phyloP scores from a whole-genome alignment of 75 land plant species.

The Picea glauca region DNA sequence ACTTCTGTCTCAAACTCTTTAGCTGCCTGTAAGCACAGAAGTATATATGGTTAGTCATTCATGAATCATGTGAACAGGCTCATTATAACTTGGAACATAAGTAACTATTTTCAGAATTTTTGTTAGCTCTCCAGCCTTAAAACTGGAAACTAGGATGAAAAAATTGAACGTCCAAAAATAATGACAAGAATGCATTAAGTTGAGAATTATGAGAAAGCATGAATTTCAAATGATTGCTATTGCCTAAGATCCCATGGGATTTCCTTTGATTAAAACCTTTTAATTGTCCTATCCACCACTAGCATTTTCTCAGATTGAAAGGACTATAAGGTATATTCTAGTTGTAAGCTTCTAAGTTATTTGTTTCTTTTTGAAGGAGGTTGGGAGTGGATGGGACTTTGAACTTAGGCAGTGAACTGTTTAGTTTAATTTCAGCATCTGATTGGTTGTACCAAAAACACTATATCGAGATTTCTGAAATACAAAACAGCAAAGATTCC shows the following conservation, averaged over 20 bases:
- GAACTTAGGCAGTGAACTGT: not conserved
- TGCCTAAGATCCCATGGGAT: not conserved
- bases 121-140: not conserved
- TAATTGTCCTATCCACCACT: not conserved
- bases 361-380: not conserved
- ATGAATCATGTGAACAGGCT: not conserved
- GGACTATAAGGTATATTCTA: too few species aligned
- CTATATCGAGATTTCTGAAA: too few species aligned
- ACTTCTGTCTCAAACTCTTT: slow-evolving; percentile 17
- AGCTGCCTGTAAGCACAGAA: slow-evolving; percentile 5
- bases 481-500: not conserved
- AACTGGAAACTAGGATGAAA: not conserved
- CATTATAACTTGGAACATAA: not conserved
- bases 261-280: not conserved
- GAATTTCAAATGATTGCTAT: not conserved
- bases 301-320: not conserved
- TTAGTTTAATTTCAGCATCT: not conserved
- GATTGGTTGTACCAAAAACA: not conserved
- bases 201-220: not conserved
- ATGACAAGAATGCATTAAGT: too few species aligned
- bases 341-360: not conserved
- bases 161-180: not conserved
- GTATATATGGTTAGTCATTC: not conserved
- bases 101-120: not conserved
- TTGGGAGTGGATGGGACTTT: not conserved